phyloP scores from a whole-genome alignment of 257 asterid species.

The Fraxinus americana region DNA sequence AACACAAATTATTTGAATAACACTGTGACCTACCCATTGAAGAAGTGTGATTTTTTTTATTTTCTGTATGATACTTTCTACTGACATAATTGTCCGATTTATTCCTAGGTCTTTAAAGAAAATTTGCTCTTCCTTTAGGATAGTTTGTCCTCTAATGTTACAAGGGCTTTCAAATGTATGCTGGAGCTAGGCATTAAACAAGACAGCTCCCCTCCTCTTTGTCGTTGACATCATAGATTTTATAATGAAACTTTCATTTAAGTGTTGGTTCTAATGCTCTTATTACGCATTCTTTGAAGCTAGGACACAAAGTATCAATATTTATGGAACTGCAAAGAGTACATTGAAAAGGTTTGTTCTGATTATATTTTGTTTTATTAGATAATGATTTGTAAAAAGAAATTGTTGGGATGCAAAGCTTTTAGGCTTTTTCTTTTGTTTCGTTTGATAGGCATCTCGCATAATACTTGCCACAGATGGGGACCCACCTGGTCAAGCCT shows the following conservation, averaged over 20 bases:
- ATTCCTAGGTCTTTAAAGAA: no score
- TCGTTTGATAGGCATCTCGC: conserved; percentile 72
- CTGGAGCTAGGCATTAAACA: neutral
- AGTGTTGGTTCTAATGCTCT: conserved; percentile 43
- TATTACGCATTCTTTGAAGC: conserved; percentile 52
- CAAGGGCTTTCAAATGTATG: neutral
- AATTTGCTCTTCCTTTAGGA: no score
- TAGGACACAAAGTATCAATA: conserved; percentile 91
- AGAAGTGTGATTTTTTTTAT: no score
- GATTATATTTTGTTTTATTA: conserved; percentile 9
- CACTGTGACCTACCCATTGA: no score
- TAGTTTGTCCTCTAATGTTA: conserved; percentile 6
- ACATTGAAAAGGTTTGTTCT: conserved; percentile 63
- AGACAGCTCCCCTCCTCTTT: neutral
- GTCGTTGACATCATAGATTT: conserved; percentile 13
- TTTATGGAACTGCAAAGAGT: conserved; percentile 95
- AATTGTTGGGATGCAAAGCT: conserved; percentile 30
- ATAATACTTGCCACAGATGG: conserved; percentile 97
- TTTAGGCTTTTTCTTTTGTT: conserved; percentile 17
- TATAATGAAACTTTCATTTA: conserved; percentile 20
- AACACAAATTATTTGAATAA: no score
- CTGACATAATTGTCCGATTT: no score
- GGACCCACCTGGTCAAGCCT: conserved; percentile 94
- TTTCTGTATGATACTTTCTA: no score
- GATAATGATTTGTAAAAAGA: conserved; percentile 6